phyloP scores from a whole-genome alignment of 2,329 filamentous ascomycete species.

The Exophiala oligosperma region DNA sequence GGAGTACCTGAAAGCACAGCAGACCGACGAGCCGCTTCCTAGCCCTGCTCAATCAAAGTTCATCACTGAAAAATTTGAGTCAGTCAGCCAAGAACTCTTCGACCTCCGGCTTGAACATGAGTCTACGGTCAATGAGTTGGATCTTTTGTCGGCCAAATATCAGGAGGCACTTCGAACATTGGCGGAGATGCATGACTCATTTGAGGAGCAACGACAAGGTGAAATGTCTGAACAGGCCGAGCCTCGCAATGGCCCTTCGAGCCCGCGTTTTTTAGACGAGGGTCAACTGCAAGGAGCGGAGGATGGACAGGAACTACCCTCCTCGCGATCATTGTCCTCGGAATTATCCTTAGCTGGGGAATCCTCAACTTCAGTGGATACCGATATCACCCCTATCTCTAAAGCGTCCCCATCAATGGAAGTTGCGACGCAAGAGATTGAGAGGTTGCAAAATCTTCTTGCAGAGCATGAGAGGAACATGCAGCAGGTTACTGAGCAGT shows the following conservation, averaged over 20 bases:
- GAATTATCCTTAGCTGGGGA: slow-evolving; percentile 88
- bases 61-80: slow-evolving; percentile 89
- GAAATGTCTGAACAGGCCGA: slow-evolving; percentile 41
- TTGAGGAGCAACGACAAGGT: slow-evolving; percentile 72
- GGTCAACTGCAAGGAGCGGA: slow-evolving; percentile 65
- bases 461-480: slow-evolving; percentile 76
- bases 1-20: slow-evolving; percentile 43
- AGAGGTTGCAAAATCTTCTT: slow-evolving; percentile 68
- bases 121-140: slow-evolving; percentile 74
- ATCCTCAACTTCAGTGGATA: slow-evolving; percentile 64
- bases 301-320: slow-evolving; percentile 67
- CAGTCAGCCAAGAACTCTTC: slow-evolving; percentile 85
- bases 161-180: slow-evolving; percentile 81
- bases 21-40: slow-evolving; percentile 52
- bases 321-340: slow-evolving; percentile 88
- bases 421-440: slow-evolving; percentile 60
- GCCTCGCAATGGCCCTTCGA: slow-evolving; percentile 50
- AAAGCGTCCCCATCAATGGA: slow-evolving; percentile 20
- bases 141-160: slow-evolving; percentile 82
- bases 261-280: slow-evolving; percentile 83
- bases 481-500: slow-evolving; percentile 70
- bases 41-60: slow-evolving; percentile 81
- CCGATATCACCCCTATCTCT: slow-evolving; percentile 27
- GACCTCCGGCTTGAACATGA: slow-evolving; percentile 91
- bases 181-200: slow-evolving; percentile 78